Evolutionary conservation across 371 early-diverging fungal species (phyloP).

Genomic region (Circinella minor): DNA sequence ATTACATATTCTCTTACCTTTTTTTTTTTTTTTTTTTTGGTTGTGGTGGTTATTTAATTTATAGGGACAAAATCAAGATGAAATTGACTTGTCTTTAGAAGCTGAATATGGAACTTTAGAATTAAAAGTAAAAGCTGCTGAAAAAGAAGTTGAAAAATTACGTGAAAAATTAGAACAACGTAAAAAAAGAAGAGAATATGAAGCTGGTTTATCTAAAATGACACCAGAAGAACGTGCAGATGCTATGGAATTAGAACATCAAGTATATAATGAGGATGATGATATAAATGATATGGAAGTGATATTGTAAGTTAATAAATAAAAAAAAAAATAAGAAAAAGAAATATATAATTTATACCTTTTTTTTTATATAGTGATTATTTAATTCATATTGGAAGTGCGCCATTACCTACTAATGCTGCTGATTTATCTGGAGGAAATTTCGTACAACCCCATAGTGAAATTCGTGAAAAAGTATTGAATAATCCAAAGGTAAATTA

Average conservation of each 20-base stretch:
- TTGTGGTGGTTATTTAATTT: not conserved
- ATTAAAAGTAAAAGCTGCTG: constrained; percentile 19
- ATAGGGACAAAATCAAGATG: constrained; percentile 3
- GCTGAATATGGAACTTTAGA: constrained; percentile 8
- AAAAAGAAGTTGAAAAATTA: constrained; percentile 21
- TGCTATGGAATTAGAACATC: constrained; percentile 13
- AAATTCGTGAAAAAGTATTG: constrained; percentile 31
- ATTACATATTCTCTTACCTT: too few species aligned
- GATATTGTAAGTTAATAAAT: constrained; percentile 23
- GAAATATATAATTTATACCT: too few species aligned
- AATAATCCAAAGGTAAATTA: constrained; percentile 21
- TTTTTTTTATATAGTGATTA: constrained; percentile 30
- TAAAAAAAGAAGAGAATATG: constrained; percentile 22
- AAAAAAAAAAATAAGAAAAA: too few species aligned
- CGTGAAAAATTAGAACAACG: constrained; percentile 21
- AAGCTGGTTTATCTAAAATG: constrained; percentile 36
- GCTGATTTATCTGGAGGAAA: constrained; percentile 30
- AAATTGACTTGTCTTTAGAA: constrained; percentile 20
- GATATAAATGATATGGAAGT: constrained; percentile 17
- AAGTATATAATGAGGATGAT: not conserved
- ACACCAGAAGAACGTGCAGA: constrained; percentile 46
- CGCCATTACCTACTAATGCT: constrained; percentile 25
- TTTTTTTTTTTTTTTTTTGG: too few species aligned
- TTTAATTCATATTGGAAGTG: constrained; percentile 30
- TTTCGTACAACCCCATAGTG: constrained; percentile 28